Evolutionary conservation across 768 basidiomycete genomes (phyloP), one percentile per base, ranked within the genome.

Genomic region (Suillus spraguei): DNA sequence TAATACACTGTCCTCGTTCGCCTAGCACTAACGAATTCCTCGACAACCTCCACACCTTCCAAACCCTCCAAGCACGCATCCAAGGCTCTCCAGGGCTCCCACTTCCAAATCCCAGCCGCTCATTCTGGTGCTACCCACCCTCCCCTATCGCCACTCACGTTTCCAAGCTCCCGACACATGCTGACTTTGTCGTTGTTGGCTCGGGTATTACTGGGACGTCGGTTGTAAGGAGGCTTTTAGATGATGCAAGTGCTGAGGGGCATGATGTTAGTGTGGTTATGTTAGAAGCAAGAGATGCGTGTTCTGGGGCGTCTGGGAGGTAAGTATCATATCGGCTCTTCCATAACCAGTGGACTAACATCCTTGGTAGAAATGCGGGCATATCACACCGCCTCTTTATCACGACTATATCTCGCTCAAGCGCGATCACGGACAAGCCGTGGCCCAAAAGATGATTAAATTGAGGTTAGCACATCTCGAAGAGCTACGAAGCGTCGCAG

Each of bases 201-300:
- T 88, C 87, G n/a, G 91, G 91, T 0, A 89, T 93, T 63, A 87
- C 91, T 0, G 90, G 90, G 4, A 80, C 88, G 0, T 80, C 86
- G 1, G 72, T 90, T 52, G 86, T 83, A 5, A 82, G 85, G 65
- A 81, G 82, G 10, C 64, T 89, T 28, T 76, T 92, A 17, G 76
- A 80, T 46, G 71, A 72, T 20, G 67, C 71, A 8, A 60, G 63
- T 35, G 73, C 60, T 56, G 64, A 69, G 10, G 72, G 69, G 32
- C 72, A 70, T 33, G 62, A 66, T 8, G 63, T 84, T 16, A 75
- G 77, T 42, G 72, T 95, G 2, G 84, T 92, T 24, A 87, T 94
- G 79, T 81, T 97, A 24, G 94, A 97, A 67, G 94, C 94, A 4
- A 77, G 94, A 60, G 90, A 91, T 13, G 80, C 81, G 0, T 92